phyloP scores from a whole-genome alignment of 306 rosid species.

The Prunus persica region DNA sequence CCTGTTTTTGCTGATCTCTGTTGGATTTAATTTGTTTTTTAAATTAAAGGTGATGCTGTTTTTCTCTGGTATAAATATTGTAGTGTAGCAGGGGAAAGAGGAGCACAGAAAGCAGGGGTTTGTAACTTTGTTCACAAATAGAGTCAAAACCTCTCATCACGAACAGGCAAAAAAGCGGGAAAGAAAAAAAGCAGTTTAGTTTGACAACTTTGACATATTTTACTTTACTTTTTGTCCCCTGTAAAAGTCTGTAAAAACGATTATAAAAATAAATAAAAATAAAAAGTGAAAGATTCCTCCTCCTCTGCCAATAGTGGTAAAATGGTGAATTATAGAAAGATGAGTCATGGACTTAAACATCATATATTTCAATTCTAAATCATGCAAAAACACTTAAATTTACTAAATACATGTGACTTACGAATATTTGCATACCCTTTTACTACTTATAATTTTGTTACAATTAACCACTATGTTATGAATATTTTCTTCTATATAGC shows the following conservation, averaged over 20 bases:
- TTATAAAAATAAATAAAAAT: background rate
- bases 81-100: constrained; percentile 19
- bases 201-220: constrained; percentile 53
- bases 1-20: constrained; percentile 17
- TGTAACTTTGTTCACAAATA: constrained; percentile 23
- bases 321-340: background rate
- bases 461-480: too few relatives aligned
- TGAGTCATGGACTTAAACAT: background rate
- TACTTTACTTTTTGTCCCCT: constrained; percentile 34
- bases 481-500: too few relatives aligned
- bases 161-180: constrained; percentile 33
- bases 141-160: constrained; percentile 40
- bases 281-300: constrained; percentile 7
- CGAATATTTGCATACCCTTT: too few relatives aligned
- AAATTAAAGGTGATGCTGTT: background rate
- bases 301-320: background rate
- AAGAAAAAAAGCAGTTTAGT: constrained; percentile 36
- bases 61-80: constrained; percentile 15
- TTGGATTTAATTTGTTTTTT: constrained; percentile 17
- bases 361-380: background rate
- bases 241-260: background rate
- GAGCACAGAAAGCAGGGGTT: constrained; percentile 28
- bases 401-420: background rate
- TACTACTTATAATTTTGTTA: too few relatives aligned
- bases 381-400: background rate